These are phyloP conservation scores for Mucor sp. DNA, from an alignment of 371 early-diverging fungal genomes.

Conservation along the genomic window DNA sequence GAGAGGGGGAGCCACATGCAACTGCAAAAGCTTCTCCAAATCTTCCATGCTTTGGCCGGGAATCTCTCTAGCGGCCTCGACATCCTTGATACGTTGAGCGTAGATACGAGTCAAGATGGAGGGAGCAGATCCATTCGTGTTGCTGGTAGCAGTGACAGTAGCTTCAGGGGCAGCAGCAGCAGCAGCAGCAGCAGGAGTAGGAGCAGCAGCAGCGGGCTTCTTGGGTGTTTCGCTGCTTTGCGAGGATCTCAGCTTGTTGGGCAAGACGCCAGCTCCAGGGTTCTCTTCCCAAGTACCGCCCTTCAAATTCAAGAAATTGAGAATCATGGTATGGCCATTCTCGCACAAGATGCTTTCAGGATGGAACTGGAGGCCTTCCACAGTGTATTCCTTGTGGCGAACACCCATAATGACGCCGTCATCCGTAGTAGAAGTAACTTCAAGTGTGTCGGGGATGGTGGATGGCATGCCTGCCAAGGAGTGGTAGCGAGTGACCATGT, in stretches of 20 bases:
- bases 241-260: conserved; percentile 25
- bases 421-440: conserved; percentile 85
- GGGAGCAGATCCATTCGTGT: conserved; percentile 25
- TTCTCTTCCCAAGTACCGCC: conserved; percentile 90
- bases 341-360: conserved; percentile 95
- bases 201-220: conserved; percentile 10
- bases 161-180: conserved; percentile 8
- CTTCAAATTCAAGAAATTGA: conserved; percentile 83
- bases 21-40: conserved; percentile 66
- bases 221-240: conserved; percentile 43
- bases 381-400: conserved; percentile 83
- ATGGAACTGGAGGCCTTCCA: conserved; percentile 98
- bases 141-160: not conserved
- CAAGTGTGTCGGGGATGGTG: conserved; percentile 82
- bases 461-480: conserved; percentile 87
- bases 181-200: conserved; percentile 9
- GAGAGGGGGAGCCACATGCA: conserved; percentile 76
- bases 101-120: conserved; percentile 73
- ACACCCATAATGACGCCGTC: conserved; percentile 93
- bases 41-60: conserved; percentile 78
- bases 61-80: conserved; percentile 63
- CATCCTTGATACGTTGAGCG: conserved; percentile 79
- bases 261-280: conserved; percentile 51
- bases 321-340: conserved; percentile 82
- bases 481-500: conserved; percentile 93